Evolutionary conservation across 139 green algal genomes (phyloP).

Genomic region (Chlorella sp.): DNA sequence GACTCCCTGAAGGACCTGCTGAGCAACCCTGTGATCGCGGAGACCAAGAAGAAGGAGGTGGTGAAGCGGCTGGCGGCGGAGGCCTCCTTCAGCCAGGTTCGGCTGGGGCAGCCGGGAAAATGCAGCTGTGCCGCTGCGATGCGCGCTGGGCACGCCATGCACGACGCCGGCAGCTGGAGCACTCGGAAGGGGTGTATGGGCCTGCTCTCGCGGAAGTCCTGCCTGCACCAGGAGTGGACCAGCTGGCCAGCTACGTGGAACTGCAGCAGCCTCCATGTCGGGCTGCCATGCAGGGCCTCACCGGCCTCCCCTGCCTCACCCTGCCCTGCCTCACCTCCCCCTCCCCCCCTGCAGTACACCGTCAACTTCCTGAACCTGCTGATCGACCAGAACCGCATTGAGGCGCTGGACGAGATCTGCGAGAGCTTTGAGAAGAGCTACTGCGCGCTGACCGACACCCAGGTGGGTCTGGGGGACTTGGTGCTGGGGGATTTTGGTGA

Average conservation of each 20-base stretch:
- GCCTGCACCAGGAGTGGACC: too few relatives aligned
- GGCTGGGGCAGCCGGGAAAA: too few relatives aligned
- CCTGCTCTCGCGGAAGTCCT: too few relatives aligned
- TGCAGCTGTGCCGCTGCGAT: not conserved
- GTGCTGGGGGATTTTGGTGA: too few relatives aligned
- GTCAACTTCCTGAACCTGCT: slow-evolving; percentile 98
- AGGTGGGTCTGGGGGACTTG: slow-evolving; percentile 58
- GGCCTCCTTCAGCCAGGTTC: slow-evolving; percentile 41
- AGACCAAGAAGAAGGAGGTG: slow-evolving; percentile 91
- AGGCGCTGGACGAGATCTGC: slow-evolving; percentile 87
- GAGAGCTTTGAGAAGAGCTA: slow-evolving; percentile 95
- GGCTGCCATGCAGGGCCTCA: too few relatives aligned
- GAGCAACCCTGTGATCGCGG: slow-evolving; percentile 85
- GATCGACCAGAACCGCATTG: slow-evolving; percentile 91
- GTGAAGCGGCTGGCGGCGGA: slow-evolving; percentile 88
- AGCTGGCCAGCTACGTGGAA: too few relatives aligned
- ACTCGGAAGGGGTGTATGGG: too few relatives aligned
- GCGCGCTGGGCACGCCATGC: not conserved
- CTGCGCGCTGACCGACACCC: slow-evolving; percentile 96
- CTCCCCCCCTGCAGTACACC: slow-evolving; percentile 69
- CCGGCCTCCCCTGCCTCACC: too few relatives aligned
- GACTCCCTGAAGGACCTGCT: slow-evolving; percentile 81
- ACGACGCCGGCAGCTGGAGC: too few relatives aligned
- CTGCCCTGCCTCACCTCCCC: too few relatives aligned
- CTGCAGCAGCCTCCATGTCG: too few relatives aligned